Conservation (phyloP, 192 early-diverging fungal species). For the Chytriomyces confervae region DNA sequence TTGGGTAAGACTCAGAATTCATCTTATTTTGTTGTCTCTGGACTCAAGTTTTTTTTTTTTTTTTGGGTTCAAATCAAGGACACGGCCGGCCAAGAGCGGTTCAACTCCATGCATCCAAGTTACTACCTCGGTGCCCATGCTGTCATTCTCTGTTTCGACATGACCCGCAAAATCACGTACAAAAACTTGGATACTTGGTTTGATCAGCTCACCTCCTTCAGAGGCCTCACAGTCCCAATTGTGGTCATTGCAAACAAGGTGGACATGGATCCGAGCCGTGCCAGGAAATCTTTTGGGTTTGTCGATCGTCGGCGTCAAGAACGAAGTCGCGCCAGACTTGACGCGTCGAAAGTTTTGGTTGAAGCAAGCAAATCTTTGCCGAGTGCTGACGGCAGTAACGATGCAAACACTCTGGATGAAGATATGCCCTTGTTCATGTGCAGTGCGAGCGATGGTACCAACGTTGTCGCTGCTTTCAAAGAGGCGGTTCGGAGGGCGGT, state of each 20-base stretch:
- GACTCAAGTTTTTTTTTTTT: neutral
- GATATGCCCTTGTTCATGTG: slow-evolving; percentile 48
- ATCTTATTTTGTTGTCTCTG: neutral
- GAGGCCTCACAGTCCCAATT: slow-evolving; percentile 54
- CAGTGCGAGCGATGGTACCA: slow-evolving; percentile 61
- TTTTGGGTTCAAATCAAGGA: slow-evolving; percentile 40
- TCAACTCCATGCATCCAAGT: slow-evolving; percentile 61
- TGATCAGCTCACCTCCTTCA: slow-evolving; percentile 49
- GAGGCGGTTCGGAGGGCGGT: slow-evolving; percentile 55
- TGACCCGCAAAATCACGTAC: slow-evolving; percentile 68
- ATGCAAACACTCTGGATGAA: slow-evolving; percentile 1
- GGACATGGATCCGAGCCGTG: slow-evolving; percentile 61
- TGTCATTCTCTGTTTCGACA: slow-evolving; percentile 61
- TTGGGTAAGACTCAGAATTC: slow-evolving; percentile 35
- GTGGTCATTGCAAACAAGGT: slow-evolving; percentile 69
- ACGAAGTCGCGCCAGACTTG: slow-evolving; percentile 24
- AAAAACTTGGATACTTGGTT: slow-evolving; percentile 69
- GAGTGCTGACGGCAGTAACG: neutral
- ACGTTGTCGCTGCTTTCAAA: slow-evolving; percentile 62
- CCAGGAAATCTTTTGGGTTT: slow-evolving; percentile 59
- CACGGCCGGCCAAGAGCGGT: slow-evolving; percentile 69
- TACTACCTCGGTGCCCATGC: slow-evolving; percentile 58
- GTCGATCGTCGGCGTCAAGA: slow-evolving; percentile 46
- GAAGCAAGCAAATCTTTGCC: slow-evolving; percentile 5
- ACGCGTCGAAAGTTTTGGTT: slow-evolving; percentile 15